Conservation (phyloP, 2,329 filamentous ascomycete genomes). For the Botryosphaeria dothidea region DNA sequence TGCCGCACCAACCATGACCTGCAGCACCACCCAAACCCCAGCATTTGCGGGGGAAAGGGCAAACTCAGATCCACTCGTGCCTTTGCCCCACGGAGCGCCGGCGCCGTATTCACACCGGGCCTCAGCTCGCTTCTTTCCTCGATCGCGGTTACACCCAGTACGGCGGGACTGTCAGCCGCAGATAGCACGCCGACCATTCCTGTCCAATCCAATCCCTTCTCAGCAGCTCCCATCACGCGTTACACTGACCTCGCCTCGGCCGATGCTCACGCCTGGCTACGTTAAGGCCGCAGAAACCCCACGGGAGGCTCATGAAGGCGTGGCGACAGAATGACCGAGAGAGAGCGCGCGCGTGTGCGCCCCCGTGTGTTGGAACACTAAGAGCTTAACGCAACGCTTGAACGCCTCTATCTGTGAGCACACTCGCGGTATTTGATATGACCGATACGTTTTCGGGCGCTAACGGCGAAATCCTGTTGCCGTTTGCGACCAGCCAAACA, state of each 20-base stretch:
- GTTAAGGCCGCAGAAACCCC: neutral
- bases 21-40: neutral
- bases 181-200: neutral
- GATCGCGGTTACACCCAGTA: neutral
- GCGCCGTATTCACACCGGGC: neutral
- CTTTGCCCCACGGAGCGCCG: neutral
- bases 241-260: neutral
- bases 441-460: neutral
- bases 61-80: neutral
- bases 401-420: neutral
- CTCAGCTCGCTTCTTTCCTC: neutral
- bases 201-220: neutral
- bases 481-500: neutral
- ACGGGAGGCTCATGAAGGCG: neutral
- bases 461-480: neutral
- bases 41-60: neutral
- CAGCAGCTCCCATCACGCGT: neutral
- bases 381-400: neutral
- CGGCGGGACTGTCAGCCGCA: neutral
- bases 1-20: neutral
- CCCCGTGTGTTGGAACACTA: neutral
- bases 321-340: neutral
- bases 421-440: neutral
- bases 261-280: neutral
- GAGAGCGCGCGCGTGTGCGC: neutral